A percentile compares a stretch with the other conserved stretches of the same genome.
Conservation (phyloP, 257 asterid genomes). For the Perilla frutescens region DNA sequence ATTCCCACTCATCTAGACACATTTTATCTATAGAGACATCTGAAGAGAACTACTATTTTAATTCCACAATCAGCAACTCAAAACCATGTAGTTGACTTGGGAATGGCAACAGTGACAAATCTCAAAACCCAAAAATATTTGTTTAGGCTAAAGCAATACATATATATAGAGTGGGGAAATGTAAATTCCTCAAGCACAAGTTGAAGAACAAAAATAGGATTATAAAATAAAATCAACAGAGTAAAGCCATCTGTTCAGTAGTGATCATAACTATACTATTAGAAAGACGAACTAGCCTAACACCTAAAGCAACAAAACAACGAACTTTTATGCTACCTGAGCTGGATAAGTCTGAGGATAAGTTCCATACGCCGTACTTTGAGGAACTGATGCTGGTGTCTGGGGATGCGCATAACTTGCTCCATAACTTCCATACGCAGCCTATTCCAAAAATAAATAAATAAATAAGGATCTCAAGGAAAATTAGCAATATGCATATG, state of each 20-base stretch:
- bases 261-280: no score
- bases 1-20: not conserved
- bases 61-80: not conserved
- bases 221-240: not conserved
- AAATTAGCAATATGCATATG: not conserved
- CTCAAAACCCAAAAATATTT: no score
- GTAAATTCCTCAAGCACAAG: not conserved
- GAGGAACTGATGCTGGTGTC: conserved; percentile 71
- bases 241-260: no score
- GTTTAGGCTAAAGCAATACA: not conserved
- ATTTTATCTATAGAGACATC: no score
- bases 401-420: conserved; percentile 70
- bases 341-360: conserved; percentile 81
- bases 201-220: not conserved
- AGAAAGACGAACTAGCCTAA: no score
- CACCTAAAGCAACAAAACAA: no score
- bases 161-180: not conserved
- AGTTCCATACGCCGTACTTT: conserved; percentile 77
- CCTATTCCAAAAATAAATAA: conserved; percentile 43
- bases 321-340: conserved; percentile 54
- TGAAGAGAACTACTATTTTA: not conserved
- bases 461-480: not conserved
- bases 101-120: no score
- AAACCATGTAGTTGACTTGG: no score
- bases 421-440: conserved; percentile 77